These are phyloP conservation scores for Guyanaporus albipodus DNA, from an alignment of 768 basidiomycete species.

Conservation along the genomic window DNA sequence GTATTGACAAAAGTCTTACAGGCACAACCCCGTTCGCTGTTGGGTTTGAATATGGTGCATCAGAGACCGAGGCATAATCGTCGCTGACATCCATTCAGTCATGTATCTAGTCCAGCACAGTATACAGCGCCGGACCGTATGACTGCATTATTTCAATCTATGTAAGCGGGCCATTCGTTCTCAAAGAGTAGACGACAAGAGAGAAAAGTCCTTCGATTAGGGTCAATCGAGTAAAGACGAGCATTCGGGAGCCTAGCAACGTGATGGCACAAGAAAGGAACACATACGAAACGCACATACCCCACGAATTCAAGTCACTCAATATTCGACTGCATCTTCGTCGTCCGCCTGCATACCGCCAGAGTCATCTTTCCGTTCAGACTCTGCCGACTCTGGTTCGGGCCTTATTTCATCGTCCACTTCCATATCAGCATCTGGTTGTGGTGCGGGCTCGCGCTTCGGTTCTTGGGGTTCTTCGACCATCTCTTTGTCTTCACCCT, in stretches of 20 bases:
- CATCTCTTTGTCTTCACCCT: conserved; percentile 33
- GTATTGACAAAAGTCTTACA: background rate
- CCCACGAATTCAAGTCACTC: conserved; percentile 22
- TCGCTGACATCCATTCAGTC: background rate
- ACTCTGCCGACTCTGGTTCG: conserved; percentile 34
- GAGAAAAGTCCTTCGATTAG: conserved; percentile 6
- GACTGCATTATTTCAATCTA: background rate
- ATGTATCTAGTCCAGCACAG: background rate
- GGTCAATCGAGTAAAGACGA: conserved; percentile 9
- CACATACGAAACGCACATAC: conserved; percentile 27
- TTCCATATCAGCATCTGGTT: conserved; percentile 32
- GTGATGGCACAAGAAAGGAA: conserved; percentile 9
- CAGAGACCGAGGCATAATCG: background rate
- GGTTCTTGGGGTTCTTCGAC: conserved; percentile 22
- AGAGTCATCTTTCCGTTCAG: conserved; percentile 52
- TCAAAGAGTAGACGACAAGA: background rate
- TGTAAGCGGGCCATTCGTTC: background rate
- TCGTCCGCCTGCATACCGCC: conserved; percentile 61
- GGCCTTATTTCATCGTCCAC: conserved; percentile 35
- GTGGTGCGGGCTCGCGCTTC: conserved; percentile 17
- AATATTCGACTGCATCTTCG: conserved; percentile 82
- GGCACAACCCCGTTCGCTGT: background rate
- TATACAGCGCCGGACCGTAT: background rate
- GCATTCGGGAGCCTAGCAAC: conserved; percentile 18
- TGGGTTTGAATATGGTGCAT: too few species aligned